These are phyloP conservation scores for Diplocarpon mali DNA, from an alignment of 2,329 filamentous ascomycete species.

Conservation along the genomic window DNA sequence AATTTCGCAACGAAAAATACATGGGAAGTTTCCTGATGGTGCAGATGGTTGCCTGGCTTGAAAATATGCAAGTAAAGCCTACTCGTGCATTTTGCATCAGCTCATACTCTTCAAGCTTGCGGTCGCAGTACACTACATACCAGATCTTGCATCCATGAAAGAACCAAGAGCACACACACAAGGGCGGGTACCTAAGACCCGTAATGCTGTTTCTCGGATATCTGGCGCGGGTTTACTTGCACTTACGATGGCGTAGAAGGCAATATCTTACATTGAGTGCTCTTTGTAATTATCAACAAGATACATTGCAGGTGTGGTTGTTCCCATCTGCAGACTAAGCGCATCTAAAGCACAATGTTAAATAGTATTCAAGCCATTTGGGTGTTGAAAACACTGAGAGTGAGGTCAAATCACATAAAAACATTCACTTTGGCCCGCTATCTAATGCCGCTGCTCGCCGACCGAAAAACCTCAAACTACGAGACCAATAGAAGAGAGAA, in stretches of 20 bases:
- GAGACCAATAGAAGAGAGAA: constrained; percentile 38
- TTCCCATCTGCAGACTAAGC: constrained; percentile 45
- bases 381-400: not conserved
- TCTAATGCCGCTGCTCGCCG: constrained; percentile 43
- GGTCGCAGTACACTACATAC: constrained; percentile 2
- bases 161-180: constrained; percentile 22
- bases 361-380: not conserved
- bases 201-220: not conserved
- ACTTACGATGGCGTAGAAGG: constrained; percentile 41
- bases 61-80: constrained; percentile 25
- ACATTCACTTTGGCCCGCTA: constrained; percentile 44
- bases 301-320: constrained; percentile 40
- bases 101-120: not conserved
- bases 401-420: constrained; percentile 33
- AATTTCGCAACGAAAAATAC: constrained; percentile 19
- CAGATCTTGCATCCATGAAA: constrained; percentile 20
- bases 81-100: not conserved
- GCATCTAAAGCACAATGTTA: too few relatives aligned
- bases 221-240: constrained; percentile 32
- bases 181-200: constrained; percentile 17
- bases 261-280: constrained; percentile 41
- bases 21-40: constrained; percentile 21
- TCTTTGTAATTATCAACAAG: constrained; percentile 44
- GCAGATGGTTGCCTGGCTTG: constrained; percentile 24
- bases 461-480: constrained; percentile 45